These are phyloP conservation scores for Luffa acutangula DNA, from an alignment of 306 rosid genomes.

Conservation along the genomic window DNA sequence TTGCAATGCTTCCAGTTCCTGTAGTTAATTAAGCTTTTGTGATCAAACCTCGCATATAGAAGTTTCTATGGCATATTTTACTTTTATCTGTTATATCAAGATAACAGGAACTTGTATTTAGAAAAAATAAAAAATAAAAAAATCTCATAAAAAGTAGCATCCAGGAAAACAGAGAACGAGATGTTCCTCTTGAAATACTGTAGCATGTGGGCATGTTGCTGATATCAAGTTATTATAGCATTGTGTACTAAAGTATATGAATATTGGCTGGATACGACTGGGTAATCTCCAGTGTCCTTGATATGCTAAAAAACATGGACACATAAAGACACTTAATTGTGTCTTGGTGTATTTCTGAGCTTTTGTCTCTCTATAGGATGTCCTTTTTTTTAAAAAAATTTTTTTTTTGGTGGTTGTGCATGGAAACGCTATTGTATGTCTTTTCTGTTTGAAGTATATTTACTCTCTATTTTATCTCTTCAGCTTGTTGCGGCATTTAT, in stretches of 20 bases:
- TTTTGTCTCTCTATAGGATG: not conserved
- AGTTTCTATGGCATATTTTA: too few relatives aligned
- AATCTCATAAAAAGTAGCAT: not conserved
- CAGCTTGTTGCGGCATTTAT: slow-evolving; percentile 57
- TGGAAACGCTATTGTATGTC: not conserved
- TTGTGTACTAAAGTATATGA: too few relatives aligned
- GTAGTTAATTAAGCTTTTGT: not conserved
- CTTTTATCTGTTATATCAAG: not conserved
- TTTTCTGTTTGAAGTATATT: not conserved
- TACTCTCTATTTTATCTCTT: not conserved
- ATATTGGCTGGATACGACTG: too few relatives aligned
- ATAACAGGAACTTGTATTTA: not conserved
- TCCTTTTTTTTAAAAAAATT: too few relatives aligned
- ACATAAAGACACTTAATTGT: not conserved
- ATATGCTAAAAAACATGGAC: too few relatives aligned
- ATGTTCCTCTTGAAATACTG: not conserved
- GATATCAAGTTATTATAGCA: too few relatives aligned
- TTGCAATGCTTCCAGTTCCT: not conserved
- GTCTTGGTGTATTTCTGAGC: not conserved
- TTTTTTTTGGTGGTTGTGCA: too few relatives aligned
- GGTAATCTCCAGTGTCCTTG: too few relatives aligned
- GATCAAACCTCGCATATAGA: not conserved
- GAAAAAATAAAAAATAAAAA: not conserved
- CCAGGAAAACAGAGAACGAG: not conserved
- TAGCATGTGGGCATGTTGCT: not conserved